Conservation (phyloP, 176 grass and related monocot species). For the Puccinellia tenuiflora region DNA sequence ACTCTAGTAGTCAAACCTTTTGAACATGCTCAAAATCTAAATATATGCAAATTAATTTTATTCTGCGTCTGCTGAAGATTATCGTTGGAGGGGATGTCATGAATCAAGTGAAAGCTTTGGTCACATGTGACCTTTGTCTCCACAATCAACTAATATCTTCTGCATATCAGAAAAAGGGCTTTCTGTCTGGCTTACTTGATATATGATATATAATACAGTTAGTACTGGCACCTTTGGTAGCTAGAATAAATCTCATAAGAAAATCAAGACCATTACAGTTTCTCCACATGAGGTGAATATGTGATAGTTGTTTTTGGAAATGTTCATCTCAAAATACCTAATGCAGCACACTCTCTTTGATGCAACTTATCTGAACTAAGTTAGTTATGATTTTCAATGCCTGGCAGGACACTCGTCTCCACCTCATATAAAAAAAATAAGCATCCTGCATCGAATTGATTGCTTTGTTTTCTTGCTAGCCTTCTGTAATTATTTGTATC, state of each 20-base stretch:
- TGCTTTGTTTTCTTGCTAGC: not conserved
- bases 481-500: not conserved
- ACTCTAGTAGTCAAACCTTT: not conserved
- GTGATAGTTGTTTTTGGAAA: not conserved
- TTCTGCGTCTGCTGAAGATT: not conserved
- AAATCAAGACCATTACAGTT: not conserved
- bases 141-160: not conserved
- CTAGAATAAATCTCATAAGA: constrained; percentile 2
- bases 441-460: not conserved
- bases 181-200: not conserved
- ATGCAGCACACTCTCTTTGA: not conserved
- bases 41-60: not conserved
- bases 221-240: not conserved
- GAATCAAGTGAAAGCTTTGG: not conserved
- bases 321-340: not conserved
- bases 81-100: not conserved
- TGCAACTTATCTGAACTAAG: not conserved
- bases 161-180: not conserved
- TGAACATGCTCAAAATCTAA: not conserved
- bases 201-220: not conserved
- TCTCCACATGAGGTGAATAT: constrained; percentile 7
- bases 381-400: constrained; percentile 3
- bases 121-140: not conserved
- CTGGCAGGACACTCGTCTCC: not conserved
- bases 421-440: not conserved